These are phyloP conservation scores for Brachypodium distachyon DNA, from an alignment of 202 grass and related monocot genomes.

Conservation along the genomic window DNA sequence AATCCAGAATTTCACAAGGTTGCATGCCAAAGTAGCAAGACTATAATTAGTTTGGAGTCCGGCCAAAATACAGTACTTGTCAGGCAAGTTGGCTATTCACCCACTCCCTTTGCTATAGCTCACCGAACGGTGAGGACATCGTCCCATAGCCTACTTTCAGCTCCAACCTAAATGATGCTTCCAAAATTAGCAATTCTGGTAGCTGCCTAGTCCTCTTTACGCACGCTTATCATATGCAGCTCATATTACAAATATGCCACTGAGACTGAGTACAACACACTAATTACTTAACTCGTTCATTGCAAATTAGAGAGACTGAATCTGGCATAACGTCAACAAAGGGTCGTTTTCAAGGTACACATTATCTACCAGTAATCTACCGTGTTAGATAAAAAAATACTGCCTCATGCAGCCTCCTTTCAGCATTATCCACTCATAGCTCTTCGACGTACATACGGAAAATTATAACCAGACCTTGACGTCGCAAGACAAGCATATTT, in stretches of 20 bases:
- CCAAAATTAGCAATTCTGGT: constrained; percentile 25
- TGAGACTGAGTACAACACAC: not conserved
- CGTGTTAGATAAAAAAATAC: not conserved
- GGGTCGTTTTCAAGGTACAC: not conserved
- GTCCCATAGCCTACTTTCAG: constrained; percentile 32
- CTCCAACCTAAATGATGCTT: constrained; percentile 33
- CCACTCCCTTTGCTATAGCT: constrained; percentile 4
- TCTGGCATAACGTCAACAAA: not conserved
- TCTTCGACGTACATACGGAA: not conserved
- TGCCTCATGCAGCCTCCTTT: not conserved
- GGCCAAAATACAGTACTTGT: not conserved
- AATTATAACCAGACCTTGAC: not conserved
- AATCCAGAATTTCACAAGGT: not conserved
- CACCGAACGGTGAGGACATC: constrained; percentile 1
- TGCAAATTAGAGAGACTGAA: not conserved
- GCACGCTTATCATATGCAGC: constrained; percentile 14
- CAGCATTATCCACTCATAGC: constrained; percentile 2
- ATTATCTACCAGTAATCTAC: not conserved
- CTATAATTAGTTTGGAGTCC: not conserved
- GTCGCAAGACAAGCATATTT: not conserved
- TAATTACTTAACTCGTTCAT: not conserved
- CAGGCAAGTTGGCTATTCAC: constrained; percentile 4
- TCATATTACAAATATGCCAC: not conserved
- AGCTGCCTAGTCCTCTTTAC: not conserved
- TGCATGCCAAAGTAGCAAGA: constrained; percentile 3